These are phyloP conservation scores for Lolium perenne DNA, from an alignment of 176 grass and related monocot species.

Conservation along the genomic window DNA sequence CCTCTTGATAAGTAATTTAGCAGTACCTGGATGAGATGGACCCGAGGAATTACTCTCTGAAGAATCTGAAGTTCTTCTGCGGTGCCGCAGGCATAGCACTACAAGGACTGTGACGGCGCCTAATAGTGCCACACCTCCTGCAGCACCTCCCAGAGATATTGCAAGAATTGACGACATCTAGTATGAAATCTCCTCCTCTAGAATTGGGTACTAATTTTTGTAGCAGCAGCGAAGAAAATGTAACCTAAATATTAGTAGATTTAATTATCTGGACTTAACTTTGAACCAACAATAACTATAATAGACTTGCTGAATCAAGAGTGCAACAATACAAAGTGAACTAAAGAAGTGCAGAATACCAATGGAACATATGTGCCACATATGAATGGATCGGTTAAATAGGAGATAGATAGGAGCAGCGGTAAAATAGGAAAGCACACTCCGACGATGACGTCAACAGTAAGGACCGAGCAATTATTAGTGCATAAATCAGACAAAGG, in stretches of 20 bases:
- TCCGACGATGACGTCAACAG: not conserved
- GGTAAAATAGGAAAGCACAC: slow-evolving; percentile 14
- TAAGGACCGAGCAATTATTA: slow-evolving; percentile 1
- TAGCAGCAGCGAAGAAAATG: slow-evolving; percentile 28
- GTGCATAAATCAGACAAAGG: not conserved
- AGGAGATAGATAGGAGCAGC: not conserved
- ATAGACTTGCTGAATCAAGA: not conserved
- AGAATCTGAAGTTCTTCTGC: slow-evolving; percentile 62
- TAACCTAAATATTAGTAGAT: slow-evolving; percentile 46
- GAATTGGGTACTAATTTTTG: slow-evolving; percentile 40
- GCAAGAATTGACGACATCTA: slow-evolving; percentile 88
- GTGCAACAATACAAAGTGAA: not conserved
- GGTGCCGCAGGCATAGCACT: slow-evolving; percentile 47
- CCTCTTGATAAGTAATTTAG: slow-evolving; percentile 18
- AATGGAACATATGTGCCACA: slow-evolving; percentile 16
- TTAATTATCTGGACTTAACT: slow-evolving; percentile 15
- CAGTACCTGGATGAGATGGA: slow-evolving; percentile 68
- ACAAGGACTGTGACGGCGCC: slow-evolving; percentile 46
- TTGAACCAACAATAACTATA: slow-evolving; percentile 21
- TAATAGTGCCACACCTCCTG: slow-evolving; percentile 71
- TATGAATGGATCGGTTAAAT: slow-evolving; percentile 1
- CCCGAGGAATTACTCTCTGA: slow-evolving; percentile 81
- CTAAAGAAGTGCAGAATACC: slow-evolving; percentile 26
- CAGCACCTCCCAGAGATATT: slow-evolving; percentile 81
- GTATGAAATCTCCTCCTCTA: slow-evolving; percentile 56